Base-by-base conservation (phyloP, 352 stramenopile genomes). In the Phytophthora kernoviae region DNA sequence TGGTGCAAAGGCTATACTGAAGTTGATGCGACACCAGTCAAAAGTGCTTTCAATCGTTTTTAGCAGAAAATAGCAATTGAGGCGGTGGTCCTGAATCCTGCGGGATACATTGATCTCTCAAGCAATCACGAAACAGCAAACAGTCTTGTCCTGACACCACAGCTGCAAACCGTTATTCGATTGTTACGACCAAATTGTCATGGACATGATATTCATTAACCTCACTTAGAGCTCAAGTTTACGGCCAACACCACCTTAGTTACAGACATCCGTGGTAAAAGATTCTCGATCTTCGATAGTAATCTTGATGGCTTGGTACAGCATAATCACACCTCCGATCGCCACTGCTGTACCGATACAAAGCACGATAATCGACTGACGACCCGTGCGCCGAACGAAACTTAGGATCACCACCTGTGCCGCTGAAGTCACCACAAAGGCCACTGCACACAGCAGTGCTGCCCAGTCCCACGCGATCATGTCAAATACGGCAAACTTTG, bases 291-390 rank as follows among this genome's bases (percentile, higher is more conserved):
- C 42, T 21, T 84, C 66, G 30, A 87, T 73, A 21, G 75, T 80
- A 11, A 57, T 65, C 39, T 71, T 79, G 58, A 87, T 81, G 17
- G 67, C 68, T 45, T 77, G 69, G 52, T 84, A 88, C 22, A 73
- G 65, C 79, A 89, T 87, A 43, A 84, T 54, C 24, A 65, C 46
- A 8, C 53, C 63, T 22, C 79, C 79, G 41, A 85, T 50, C 20
- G 70, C 48, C 21, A 85, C 73, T 11, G 74, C 68, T 18, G 64
- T 60, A 27, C 62, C 72, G 37, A 88, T 83, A 47, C 76, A 90
- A 12, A 87, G 69, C 17, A 90, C 74, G 33, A 90, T 82, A 56
- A 90, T 79, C 2, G 77, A 85, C 46, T 87, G 75, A 0, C 69
- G 63, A 1, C 77, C 77, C 14, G 75, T 82, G 12, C 64, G 60